Percentiles rank a stretch among this genome's conserved stretches.
Conservation (phyloP, 83 land plant genomes). For the Thuja plicata region DNA sequence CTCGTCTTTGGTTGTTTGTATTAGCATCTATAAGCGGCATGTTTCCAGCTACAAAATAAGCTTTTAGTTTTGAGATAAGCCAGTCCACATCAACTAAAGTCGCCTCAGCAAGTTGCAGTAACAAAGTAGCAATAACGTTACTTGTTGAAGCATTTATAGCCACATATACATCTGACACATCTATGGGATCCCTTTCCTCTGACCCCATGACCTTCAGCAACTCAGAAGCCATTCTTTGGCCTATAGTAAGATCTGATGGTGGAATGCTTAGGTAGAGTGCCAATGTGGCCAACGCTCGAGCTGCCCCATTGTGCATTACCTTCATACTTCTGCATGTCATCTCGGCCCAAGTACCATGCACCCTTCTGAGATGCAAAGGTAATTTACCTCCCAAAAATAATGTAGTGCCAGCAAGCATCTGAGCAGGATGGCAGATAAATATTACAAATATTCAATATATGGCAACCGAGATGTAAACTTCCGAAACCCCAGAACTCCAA, state of each 20-base stretch:
- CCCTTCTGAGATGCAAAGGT: conserved; percentile 41
- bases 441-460: not conserved
- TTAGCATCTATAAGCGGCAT: not conserved
- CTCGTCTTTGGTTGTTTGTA: not conserved
- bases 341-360: conserved; percentile 58
- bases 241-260: conserved; percentile 57
- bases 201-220: conserved; percentile 62
- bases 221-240: conserved; percentile 57
- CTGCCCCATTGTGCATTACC: conserved; percentile 45
- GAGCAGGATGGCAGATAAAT: conserved; percentile 10
- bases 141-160: conserved; percentile 58
- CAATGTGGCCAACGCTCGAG: conserved; percentile 42
- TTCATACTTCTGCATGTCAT: conserved; percentile 32
- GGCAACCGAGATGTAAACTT: not conserved
- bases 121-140: conserved; percentile 38
- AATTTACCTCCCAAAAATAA: conserved; percentile 41
- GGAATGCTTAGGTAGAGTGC: conserved; percentile 49
- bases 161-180: conserved; percentile 50
- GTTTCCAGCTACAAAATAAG: conserved; percentile 12
- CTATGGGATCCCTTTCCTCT: conserved; percentile 41
- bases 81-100: conserved; percentile 63
- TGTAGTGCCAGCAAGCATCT: conserved; percentile 51
- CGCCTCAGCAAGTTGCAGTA: conserved; percentile 57
- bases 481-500: not conserved
- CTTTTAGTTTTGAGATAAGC: conserved; percentile 63